A percentile compares a stretch with the other conserved stretches of the same genome.
These are phyloP conservation scores for Psilocybe cubensis DNA, from an alignment of 768 basidiomycete species.

Conservation along the genomic window DNA sequence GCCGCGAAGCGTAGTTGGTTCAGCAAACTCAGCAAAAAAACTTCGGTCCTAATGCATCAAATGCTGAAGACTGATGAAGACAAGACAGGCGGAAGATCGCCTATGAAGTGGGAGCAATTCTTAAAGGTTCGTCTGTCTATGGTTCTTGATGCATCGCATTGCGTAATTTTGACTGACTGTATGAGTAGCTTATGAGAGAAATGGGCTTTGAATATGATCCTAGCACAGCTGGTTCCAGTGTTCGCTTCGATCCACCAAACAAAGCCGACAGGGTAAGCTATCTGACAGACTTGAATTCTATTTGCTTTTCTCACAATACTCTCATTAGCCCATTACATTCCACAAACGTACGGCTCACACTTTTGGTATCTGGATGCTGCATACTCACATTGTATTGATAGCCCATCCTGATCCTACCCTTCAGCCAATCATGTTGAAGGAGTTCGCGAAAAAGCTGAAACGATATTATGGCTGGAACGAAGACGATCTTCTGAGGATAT, in stretches of 20 bases:
- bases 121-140: slow-evolving; percentile 52
- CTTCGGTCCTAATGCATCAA: slow-evolving; percentile 63
- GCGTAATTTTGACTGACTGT: not conserved
- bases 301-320: not conserved
- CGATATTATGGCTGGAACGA: slow-evolving; percentile 69
- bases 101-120: slow-evolving; percentile 84
- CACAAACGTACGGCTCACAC: slow-evolving; percentile 63
- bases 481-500: slow-evolving; percentile 39
- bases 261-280: slow-evolving; percentile 39
- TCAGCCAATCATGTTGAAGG: slow-evolving; percentile 48
- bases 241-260: slow-evolving; percentile 79
- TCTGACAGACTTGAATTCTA: not conserved
- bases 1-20: slow-evolving; percentile 58
- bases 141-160: not conserved
- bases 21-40: slow-evolving; percentile 60
- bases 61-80: slow-evolving; percentile 60
- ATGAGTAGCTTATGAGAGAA: slow-evolving; percentile 67
- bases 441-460: slow-evolving; percentile 62
- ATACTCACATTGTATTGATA: slow-evolving; percentile 28
- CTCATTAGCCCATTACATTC: slow-evolving; percentile 65
- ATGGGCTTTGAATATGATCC: slow-evolving; percentile 80
- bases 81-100: slow-evolving; percentile 52
- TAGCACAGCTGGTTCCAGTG: slow-evolving; percentile 80
- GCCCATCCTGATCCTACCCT: slow-evolving; percentile 79
- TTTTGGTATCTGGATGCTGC: not conserved